A percentile compares a stretch with the other conserved stretches of the same genome.
Conservation (phyloP, 148 eudicot genomes). For the Rhododendron ferrugineum region DNA sequence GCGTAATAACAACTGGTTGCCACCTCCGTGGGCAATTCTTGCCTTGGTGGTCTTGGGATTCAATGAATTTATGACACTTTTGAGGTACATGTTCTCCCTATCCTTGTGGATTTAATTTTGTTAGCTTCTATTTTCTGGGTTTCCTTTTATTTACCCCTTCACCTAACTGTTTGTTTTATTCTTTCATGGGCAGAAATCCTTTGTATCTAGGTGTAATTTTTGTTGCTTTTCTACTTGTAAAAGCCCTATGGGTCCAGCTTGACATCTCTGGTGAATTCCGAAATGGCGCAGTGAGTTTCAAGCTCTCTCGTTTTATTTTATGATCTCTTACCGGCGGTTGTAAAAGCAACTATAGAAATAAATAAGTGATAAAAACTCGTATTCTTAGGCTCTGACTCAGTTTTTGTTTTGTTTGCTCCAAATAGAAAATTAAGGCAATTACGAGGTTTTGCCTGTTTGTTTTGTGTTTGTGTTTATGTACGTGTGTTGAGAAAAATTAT, state of each 20-base stretch:
- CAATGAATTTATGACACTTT: constrained; percentile 95
- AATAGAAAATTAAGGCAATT: background rate
- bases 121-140: background rate
- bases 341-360: background rate
- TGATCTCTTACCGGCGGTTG: background rate
- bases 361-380: background rate
- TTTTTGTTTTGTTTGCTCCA: background rate
- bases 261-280: constrained; percentile 80
- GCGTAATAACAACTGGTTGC: constrained; percentile 91
- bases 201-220: constrained; percentile 70
- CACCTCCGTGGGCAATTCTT: constrained; percentile 98
- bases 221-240: constrained; percentile 64
- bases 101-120: background rate
- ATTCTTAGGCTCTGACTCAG: background rate
- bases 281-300: constrained; percentile 74
- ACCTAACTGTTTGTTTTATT: constrained; percentile 1
- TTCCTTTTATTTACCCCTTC: background rate
- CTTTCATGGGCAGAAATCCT: constrained; percentile 70
- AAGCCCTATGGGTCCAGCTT: constrained; percentile 97
- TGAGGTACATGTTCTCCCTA: constrained; percentile 45
- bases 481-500: background rate
- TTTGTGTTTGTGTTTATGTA: background rate
- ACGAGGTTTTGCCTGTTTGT: background rate
- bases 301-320: background rate
- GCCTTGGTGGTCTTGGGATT: constrained; percentile 82